Base-by-base conservation (phyloP, 2,329 filamentous ascomycete genomes). In the Hymenoscyphus salicellus region DNA sequence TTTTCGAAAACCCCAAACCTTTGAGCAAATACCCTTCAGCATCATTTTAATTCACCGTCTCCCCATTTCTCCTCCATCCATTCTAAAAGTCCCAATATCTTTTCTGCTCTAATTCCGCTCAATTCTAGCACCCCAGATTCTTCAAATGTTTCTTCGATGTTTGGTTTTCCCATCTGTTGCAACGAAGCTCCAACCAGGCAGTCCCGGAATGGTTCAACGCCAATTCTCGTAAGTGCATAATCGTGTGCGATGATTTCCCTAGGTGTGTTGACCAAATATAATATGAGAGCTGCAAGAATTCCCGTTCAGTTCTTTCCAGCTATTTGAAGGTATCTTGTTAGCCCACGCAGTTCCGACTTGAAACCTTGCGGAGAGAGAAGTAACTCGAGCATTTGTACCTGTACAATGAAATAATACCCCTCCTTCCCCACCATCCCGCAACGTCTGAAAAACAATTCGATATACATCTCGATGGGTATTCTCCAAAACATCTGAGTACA, bases 261-360 rank as follows among this genome's bases (percentile, higher is more conserved):
- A 4, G 77, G 67, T 28, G 80, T 79, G 33, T 82, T 83, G 1
- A 82, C 81, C 16, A 86, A 77, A n/a, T 75, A 75, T 62, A 83
- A 77, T n/a, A 86, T 74, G 5, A 86, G 72, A 10, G 80, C 82
- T 0, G 80, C 77, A 8, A 85, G 71, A 8, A 86, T 77, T 8
- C 83, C 83, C 0, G 83, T 86, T 28, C 83, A 78, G 65, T 86
- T 84, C 60, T 83, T 79, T 7, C 84, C 83, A 28, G 82, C 83
- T 84, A 3, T 8, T n/a, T 7, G n/a, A 49, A 23, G 10, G 4
- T 3, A 11, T 20, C 1, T 23, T 20, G 10, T 23, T n/a, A 20
- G 20, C 43, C 6, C 3, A 49, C 7, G 2, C n/a, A 7, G 7
- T 49, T 23, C 43, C n/a, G 20, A 20, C n/a, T 49, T 20, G n/a